Evolutionary conservation across 2,329 filamentous ascomycete genomes (phyloP), one percentile per base, ranked within the genome.

Genomic region (Sclerotinia glacialis): DNA sequence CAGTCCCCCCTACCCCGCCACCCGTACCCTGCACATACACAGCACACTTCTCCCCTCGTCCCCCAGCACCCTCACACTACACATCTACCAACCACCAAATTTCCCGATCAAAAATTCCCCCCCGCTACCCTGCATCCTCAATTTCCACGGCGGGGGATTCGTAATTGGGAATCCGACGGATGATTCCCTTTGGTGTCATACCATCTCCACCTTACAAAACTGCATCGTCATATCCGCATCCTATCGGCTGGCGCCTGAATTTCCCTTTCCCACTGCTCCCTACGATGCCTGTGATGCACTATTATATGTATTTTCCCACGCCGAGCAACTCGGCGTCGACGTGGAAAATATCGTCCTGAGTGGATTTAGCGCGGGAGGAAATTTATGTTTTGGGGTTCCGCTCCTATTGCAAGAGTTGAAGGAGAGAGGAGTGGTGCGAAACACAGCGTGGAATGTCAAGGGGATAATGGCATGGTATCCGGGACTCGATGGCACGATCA

Each of bases 221-320:
- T 79, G 77, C 23, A 76, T 80, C 5, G 78, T 78, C 26, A 75
- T 82, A 11, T 79, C 78, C 69, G 76, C 80, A 14, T 76, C 77
- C 16, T 82, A 82, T 66, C 76, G 80, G 31, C 75, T 83, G 12
- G 80, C 80, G 0, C 82, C 82, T 0, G 79, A 83, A 66, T 70
- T 80, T 68, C 77, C 77, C 12, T 84, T 82, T 67, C 82, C 82
- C 0, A 76, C 76, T 1, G 77, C 77, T 18, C 74, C 78, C 18
- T 71, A 79, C 21, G 82, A 83, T 69, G 75, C 75, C n/a, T 82
- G 78, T 76, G 81, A 83, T 71, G 78, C 77, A 11, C 67, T 83
- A 52, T 82, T 85, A 26, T 73, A 70, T 49, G 42, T 72, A 2
- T 74, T 71, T 67, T 49, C 66, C 1, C 67, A 72, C 47, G 69